phyloP scores from a whole-genome alignment of 805 yeast species.

The Scheffersomyces lignosus region DNA sequence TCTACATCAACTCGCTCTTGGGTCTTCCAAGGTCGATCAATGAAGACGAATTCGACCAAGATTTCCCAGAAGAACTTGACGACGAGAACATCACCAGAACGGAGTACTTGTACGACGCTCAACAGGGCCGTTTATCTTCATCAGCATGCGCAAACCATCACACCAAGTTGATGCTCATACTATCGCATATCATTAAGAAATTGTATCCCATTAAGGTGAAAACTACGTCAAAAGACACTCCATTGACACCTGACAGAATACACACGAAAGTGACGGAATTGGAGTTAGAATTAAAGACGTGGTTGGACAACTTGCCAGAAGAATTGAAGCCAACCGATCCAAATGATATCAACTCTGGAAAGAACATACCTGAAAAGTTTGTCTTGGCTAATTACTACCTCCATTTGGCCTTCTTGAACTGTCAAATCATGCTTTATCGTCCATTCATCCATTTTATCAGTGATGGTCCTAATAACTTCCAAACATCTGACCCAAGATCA shows the following conservation, averaged over 20 bases:
- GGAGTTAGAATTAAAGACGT: constrained; percentile 66
- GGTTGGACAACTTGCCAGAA: constrained; percentile 70
- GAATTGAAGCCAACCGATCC: constrained; percentile 77
- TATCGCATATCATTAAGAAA: constrained; percentile 68
- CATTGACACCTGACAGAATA: constrained; percentile 33
- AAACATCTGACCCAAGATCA: constrained; percentile 54
- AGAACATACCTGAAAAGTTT: constrained; percentile 52
- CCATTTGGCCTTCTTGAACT: constrained; percentile 70
- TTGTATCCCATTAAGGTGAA: constrained; percentile 70
- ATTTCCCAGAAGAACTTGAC: constrained; percentile 78
- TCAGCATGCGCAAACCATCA: constrained; percentile 85
- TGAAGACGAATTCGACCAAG: constrained; percentile 84
- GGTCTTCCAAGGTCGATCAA: constrained; percentile 80
- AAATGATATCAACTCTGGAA: constrained; percentile 15
- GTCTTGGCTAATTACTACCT: constrained; percentile 72
- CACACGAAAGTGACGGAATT: constrained; percentile 54
- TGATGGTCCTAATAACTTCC: constrained; percentile 41
- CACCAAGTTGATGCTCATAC: constrained; percentile 67
- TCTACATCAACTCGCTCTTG: constrained; percentile 81
- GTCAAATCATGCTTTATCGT: constrained; percentile 77
- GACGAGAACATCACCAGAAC: constrained; percentile 79
- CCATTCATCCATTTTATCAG: constrained; percentile 86
- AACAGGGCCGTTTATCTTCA: constrained; percentile 59
- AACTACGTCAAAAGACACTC: constrained; percentile 11
- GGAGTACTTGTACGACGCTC: constrained; percentile 50